Base-by-base conservation (phyloP, 2,329 filamentous ascomycete genomes). In the Raffaelea arxii region DNA sequence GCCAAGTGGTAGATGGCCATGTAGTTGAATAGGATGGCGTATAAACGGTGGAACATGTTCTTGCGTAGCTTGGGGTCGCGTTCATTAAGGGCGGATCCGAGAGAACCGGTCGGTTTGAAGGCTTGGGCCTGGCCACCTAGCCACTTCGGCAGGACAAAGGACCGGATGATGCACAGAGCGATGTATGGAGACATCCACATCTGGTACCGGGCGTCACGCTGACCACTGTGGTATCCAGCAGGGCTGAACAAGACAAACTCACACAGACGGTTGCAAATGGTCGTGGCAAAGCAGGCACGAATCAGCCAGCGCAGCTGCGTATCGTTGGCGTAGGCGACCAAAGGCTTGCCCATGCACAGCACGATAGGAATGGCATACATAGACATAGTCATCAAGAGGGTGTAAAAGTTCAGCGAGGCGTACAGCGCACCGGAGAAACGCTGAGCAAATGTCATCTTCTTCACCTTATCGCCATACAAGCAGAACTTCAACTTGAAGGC, bases 91-190 rank as follows among this genome's bases (percentile, higher is more conserved):
- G 68, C 67, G 3, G 72, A 75, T 24, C 67, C 64, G 6, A 80
- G 63, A 9, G 74, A 78, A 7, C 78, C 78, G 1, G 78, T 78
- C 0, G 78, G 71, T 54, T 75, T 76, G 64, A 82, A 82, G 24
- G 72, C 75, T 57, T 75, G 71, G 0, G 69, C 60, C 55, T 75
- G 66, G 18, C 76, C 78, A 10, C 78, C 78, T 16, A 81, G 70
- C 76, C 76, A 80, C 3, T 57, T 69, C 16, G 77, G 77, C 3
- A 80, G 65, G n/a, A 80, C 53, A 55, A 80, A 80, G 1, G 75
- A 69, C 2, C 74, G 74, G 43, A 79, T 60, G 42, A 80, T 69
- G 54, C 71, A 75, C 14, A 78, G 65, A 0, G 25, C 37, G 25
- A 54, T 54, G 44, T 52, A 54, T 1, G 52, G 50, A 30, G 76